Base-by-base conservation (phyloP, 768 basidiomycete species). In the Coprinellus aureogranulatus region DNA sequence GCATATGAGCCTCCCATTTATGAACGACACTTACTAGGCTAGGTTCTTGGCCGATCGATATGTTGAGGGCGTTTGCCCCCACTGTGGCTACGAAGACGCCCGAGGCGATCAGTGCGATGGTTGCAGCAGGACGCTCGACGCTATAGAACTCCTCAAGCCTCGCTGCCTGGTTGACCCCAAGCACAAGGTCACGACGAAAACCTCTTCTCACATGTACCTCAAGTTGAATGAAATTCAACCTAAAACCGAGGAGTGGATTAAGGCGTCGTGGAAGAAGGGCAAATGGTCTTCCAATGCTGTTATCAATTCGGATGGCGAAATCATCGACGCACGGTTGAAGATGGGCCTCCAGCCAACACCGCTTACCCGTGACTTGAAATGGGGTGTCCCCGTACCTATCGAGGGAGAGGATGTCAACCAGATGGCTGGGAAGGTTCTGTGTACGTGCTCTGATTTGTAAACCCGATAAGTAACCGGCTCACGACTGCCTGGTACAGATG, bases 91-190 rank as follows among this genome's bases (percentile, higher is more conserved):
- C 61, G 89, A 94, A 58, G 97, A 98, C 65, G 97, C 96, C 31
- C 90, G 97, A 34, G 97, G 97, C 8, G 97, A 99, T 70, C 97
- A 99, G 76, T 99, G 97, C 71, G 97, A 99, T 71, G 79, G 86
- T 54, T 99, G 97, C 70, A 86, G 88, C 45, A 83, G 92, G 54
- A 98, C 97, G 2, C 83, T 97, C 44, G 93, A 98, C 61, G 93
- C 97, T 2, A 83, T 95, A 59, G 94, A 97, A 64, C 82, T 99
- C 54, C 81, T 98, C 71, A 88, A 93, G 63, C 97, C 97, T n/a
- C 86, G 94, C 42, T 99, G 97, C 69, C 84, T 94, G 54, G 81
- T 97, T 55, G 80, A 94, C 73, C 89, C 86, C 68, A 77, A 84
- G 0, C 95, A 96, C 68, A 81, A 75, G 31, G 84, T 97, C 40